Conservation (phyloP, 108 stramenopile species). For the Fragilaria crotonensis region DNA sequence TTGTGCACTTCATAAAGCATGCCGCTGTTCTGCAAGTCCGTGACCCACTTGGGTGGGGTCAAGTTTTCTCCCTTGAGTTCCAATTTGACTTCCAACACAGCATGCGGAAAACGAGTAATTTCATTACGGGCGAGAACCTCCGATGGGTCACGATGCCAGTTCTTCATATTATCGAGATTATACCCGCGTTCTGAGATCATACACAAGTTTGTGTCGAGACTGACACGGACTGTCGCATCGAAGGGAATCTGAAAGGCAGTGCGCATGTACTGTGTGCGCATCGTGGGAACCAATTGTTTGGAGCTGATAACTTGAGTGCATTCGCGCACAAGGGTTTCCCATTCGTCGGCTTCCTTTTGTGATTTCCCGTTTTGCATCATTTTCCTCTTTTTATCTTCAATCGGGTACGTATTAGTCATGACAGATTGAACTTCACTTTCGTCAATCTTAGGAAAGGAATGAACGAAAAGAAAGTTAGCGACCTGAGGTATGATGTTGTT, state of each 20-base stretch:
- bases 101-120: constrained; percentile 94
- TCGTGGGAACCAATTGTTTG: constrained; percentile 93
- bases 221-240: constrained; percentile 93
- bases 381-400: constrained; percentile 65
- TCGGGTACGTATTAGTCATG: constrained; percentile 76
- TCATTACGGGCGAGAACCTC: constrained; percentile 72
- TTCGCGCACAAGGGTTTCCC: constrained; percentile 83
- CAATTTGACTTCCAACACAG: constrained; percentile 94
- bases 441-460: constrained; percentile 34
- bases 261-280: constrained; percentile 95
- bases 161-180: constrained; percentile 74
- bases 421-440: constrained; percentile 76
- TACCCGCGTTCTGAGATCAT: constrained; percentile 96
- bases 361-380: constrained; percentile 81
- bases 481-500: background rate
- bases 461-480: constrained; percentile 1
- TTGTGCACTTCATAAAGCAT: constrained; percentile 92
- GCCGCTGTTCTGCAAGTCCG: constrained; percentile 83
- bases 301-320: constrained; percentile 80
- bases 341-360: constrained; percentile 82
- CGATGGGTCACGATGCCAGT: constrained; percentile 88
- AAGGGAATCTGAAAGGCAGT: constrained; percentile 97
- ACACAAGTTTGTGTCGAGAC: constrained; percentile 92
- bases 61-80: constrained; percentile 81
- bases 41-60: constrained; percentile 90